Percentiles rank a stretch among this genome's conserved stretches.
Evolutionary conservation across 495 filamentous ascomycete species (phyloP).

Genomic region (Aspergillus heteromorphus): DNA sequence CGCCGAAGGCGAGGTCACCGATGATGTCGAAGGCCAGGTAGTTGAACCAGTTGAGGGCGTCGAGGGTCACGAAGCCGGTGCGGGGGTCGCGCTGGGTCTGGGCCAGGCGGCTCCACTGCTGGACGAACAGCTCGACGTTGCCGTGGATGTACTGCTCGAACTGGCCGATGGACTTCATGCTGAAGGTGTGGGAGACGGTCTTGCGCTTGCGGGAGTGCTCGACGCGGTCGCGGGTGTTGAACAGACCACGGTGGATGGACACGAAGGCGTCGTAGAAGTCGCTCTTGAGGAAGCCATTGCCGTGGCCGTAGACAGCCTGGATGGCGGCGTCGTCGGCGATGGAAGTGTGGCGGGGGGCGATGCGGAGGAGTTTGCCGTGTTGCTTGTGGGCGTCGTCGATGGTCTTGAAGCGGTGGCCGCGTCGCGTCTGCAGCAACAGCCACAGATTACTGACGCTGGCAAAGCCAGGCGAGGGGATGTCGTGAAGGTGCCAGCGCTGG

Average conservation of each 20-base stretch:
- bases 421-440: slow-evolving; percentile 64
- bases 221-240: slow-evolving; percentile 79
- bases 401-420: slow-evolving; percentile 59
- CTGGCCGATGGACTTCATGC: slow-evolving; percentile 70
- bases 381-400: slow-evolving; percentile 74
- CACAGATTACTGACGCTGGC: slow-evolving; percentile 74
- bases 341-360: slow-evolving; percentile 55
- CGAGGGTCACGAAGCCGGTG: slow-evolving; percentile 55
- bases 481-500: slow-evolving; percentile 54
- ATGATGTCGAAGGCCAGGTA: slow-evolving; percentile 93
- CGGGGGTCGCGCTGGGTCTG: slow-evolving; percentile 38
- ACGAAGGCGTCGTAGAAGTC: slow-evolving; percentile 92
- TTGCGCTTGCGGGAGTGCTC: slow-evolving; percentile 91
- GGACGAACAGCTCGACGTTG: slow-evolving; percentile 71
- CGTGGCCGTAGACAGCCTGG: slow-evolving; percentile 54
- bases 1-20: slow-evolving; percentile 54
- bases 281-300: slow-evolving; percentile 71
- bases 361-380: slow-evolving; percentile 53
- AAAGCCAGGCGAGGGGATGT: slow-evolving; percentile 61
- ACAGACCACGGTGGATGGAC: slow-evolving; percentile 77
- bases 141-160: slow-evolving; percentile 86
- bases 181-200: slow-evolving; percentile 83
- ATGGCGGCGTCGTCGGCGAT: slow-evolving; percentile 57
- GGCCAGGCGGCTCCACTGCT: slow-evolving; percentile 61
- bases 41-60: slow-evolving; percentile 90